Conservation (phyloP, 2,329 filamentous ascomycete species). For the Penicillium sp. region DNA sequence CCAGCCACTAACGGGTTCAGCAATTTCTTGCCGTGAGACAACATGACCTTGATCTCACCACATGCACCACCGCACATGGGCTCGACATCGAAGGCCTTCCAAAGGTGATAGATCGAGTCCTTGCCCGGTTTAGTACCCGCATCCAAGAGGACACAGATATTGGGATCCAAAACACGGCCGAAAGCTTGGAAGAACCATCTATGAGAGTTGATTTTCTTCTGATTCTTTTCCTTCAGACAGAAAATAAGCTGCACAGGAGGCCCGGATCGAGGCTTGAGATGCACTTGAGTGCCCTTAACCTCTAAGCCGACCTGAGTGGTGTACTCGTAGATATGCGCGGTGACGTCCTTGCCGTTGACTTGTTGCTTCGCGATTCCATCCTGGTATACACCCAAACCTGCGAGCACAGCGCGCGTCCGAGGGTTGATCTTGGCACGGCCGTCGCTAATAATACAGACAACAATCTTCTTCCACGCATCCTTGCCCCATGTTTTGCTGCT, state of each 20-base stretch:
- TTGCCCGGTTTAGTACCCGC: conserved; percentile 92
- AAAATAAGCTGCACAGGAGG: conserved; percentile 96
- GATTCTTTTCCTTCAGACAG: conserved; percentile 98
- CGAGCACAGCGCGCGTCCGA: conserved; percentile 81
- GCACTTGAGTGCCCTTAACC: conserved; percentile 85
- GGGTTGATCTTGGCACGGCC: conserved; percentile 96
- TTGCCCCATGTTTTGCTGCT: conserved; percentile 98
- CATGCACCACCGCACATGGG: conserved; percentile 97
- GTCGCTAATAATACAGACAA: conserved; percentile 95
- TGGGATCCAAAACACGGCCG: conserved; percentile 84
- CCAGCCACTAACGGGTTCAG: conserved; percentile 91
- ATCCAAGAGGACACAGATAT: conserved; percentile 94
- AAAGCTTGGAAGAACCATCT: conserved; percentile 99
- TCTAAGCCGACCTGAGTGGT: conserved; percentile 65
- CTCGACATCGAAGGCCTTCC: conserved; percentile 97
- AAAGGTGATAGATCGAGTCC: conserved; percentile 94
- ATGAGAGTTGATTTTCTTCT: conserved; percentile 99
- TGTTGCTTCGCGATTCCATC: conserved; percentile 98
- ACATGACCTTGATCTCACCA: conserved; percentile 98
- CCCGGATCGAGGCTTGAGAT: conserved; percentile 73
- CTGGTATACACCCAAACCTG: conserved; percentile 94
- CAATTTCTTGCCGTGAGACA: conserved; percentile 80
- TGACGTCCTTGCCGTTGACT: conserved; percentile 94
- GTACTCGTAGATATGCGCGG: conserved; percentile 90
- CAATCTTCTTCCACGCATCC: conserved; percentile 99